Conservation (phyloP, 768 basidiomycete genomes). For the Suillus sp. region DNA sequence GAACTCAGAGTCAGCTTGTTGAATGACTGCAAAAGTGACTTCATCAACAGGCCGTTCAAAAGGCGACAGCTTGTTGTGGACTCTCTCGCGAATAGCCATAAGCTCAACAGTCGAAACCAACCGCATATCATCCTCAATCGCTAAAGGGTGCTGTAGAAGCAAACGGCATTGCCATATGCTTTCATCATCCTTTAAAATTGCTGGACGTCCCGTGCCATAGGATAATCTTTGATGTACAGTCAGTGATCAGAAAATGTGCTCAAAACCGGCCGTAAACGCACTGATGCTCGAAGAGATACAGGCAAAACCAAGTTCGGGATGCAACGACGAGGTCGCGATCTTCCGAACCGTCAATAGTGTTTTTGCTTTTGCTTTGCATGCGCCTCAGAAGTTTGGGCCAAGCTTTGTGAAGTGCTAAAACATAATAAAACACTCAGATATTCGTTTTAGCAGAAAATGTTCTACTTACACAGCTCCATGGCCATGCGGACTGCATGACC, state of each 20-base stretch:
- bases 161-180: slow-evolving; percentile 81
- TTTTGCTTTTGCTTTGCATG: slow-evolving; percentile 66
- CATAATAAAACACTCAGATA: slow-evolving; percentile 1
- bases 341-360: slow-evolving; percentile 46
- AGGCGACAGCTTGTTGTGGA: slow-evolving; percentile 82
- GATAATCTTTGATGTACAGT: slow-evolving; percentile 63
- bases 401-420: slow-evolving; percentile 82
- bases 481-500: slow-evolving; percentile 98
- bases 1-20: slow-evolving; percentile 77
- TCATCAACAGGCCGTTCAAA: slow-evolving; percentile 76
- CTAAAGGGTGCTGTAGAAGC: slow-evolving; percentile 82
- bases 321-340: slow-evolving; percentile 83
- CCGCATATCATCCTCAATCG: slow-evolving; percentile 92
- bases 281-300: slow-evolving; percentile 95
- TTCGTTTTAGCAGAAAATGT: slow-evolving; percentile 8
- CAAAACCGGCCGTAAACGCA: slow-evolving; percentile 40
- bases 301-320: slow-evolving; percentile 89
- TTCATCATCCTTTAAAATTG: slow-evolving; percentile 91
- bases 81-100: slow-evolving; percentile 84
- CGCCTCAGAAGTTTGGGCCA: slow-evolving; percentile 82
- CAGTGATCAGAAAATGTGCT: not conserved
- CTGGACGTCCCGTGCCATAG: slow-evolving; percentile 92
- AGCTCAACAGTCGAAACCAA: slow-evolving; percentile 94
- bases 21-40: slow-evolving; percentile 69
- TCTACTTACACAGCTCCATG: slow-evolving; percentile 79